Evolutionary conservation across 768 basidiomycete species (phyloP), one percentile per base, ranked within the genome.

Genomic region (Xerocomus spinulosus): DNA sequence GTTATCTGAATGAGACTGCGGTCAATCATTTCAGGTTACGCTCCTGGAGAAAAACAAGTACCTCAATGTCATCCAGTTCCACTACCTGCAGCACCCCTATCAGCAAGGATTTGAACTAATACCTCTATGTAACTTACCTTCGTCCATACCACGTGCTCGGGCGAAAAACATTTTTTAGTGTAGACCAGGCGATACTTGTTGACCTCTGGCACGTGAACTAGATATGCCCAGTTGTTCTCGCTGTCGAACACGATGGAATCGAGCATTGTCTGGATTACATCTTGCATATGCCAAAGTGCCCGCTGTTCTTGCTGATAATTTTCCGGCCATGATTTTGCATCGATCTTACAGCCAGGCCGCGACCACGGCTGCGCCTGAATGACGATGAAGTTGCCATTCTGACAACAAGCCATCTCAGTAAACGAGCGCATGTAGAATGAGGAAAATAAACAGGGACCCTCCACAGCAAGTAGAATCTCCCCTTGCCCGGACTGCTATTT

Each of bases 201-300:
- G 34, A 63, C 55, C 50, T 66, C 69, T 21, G 29, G 42, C 34
- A 56, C 46, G 17, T 63, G 66, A 14, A 67, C 52, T 15, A 67
- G 54, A 56, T 69, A 45, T 37, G 68, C 68, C 63, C 64, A 68
- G 38, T 68, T 69, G 9, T 62, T 51, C 48, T 67, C 57, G 21
- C 62, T 52, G 6, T 68, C 66, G 12, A 68, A 51, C 5, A 54
- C 52, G 40, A 67, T 59, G 4, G 39, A 49, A 20, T 69, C 67
- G 5, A 69, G 48, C 66, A 69, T 69, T 8, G 61, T 57, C 33
- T 68, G 68, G 45, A 68, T 49, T 6, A 67, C 61, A 37, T 69
- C 66, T 48, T 53, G 49, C 30, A 67, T 38, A 20, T 67, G 44
- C 29, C 35, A 51, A 5, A 51, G 54, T 2, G 67, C 65, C 21